Evolutionary conservation across 768 basidiomycete species (phyloP).

Genomic region (Tulasnella sp.): DNA sequence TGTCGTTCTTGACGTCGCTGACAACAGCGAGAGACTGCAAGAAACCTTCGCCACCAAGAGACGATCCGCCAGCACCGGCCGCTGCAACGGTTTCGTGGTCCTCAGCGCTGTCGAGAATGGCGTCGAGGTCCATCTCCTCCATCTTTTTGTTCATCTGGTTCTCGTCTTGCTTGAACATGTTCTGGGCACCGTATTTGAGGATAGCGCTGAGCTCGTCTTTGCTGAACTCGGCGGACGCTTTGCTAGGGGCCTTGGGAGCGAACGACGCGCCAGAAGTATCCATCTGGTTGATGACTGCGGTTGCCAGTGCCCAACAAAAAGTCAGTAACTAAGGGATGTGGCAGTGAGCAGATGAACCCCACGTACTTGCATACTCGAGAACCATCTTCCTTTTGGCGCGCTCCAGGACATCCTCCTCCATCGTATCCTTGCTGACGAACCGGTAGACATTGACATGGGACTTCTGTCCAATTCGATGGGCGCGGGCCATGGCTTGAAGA

Average conservation of each 20-base stretch:
- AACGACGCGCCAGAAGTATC: slow-evolving; percentile 98
- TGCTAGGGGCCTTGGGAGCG: slow-evolving; percentile 73
- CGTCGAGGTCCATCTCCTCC: slow-evolving; percentile 98
- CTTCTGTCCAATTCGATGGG: slow-evolving; percentile 98
- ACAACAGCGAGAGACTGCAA: slow-evolving; percentile 92
- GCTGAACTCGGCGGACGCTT: slow-evolving; percentile 73
- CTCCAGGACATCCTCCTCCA: slow-evolving; percentile 98
- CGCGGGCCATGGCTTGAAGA: slow-evolving; percentile 98
- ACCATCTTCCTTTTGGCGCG: slow-evolving; percentile 99
- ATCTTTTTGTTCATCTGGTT: slow-evolving; percentile 90
- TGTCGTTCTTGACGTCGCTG: slow-evolving; percentile 98
- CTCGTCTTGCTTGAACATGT: slow-evolving; percentile 99
- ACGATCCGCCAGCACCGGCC: slow-evolving; percentile 81
- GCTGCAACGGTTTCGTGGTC: slow-evolving; percentile 92
- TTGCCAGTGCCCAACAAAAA: slow-evolving; percentile 1
- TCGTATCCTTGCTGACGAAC: slow-evolving; percentile 98
- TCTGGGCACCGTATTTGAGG: slow-evolving; percentile 97
- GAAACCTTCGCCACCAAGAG: slow-evolving; percentile 97
- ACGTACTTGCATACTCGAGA: slow-evolving; percentile 97
- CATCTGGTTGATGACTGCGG: slow-evolving; percentile 98
- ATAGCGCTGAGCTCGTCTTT: slow-evolving; percentile 98
- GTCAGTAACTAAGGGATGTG: slow-evolving; percentile 24
- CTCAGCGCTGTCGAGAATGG: slow-evolving; percentile 95
- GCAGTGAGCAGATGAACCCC: slow-evolving; percentile 12
- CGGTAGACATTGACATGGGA: slow-evolving; percentile 98